A percentile compares a stretch with the other conserved stretches of the same genome.
Conservation (phyloP, 2,329 filamentous ascomycete species). For the Ceratocystis destructans region DNA sequence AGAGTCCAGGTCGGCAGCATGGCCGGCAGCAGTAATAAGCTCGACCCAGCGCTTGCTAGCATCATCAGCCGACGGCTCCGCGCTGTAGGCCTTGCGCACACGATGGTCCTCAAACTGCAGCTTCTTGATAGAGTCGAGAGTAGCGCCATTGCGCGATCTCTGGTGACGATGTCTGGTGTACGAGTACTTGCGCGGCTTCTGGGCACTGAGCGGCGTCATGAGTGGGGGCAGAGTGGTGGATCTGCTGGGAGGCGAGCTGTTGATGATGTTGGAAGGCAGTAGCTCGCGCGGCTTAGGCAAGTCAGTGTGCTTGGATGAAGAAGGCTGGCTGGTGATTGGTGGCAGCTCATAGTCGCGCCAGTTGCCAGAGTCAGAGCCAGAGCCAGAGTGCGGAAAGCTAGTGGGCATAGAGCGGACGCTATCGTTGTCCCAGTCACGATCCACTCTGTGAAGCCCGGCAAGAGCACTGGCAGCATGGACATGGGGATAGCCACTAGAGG, state of each 20-base stretch:
- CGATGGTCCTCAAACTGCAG: constrained; percentile 41
- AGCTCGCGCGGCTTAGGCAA: constrained; percentile 50
- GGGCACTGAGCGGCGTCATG: constrained; percentile 57
- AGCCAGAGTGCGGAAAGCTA: constrained; percentile 9
- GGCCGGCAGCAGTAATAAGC: constrained; percentile 71
- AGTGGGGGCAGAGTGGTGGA: constrained; percentile 79
- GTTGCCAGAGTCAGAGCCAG: background rate
- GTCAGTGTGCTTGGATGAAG: constrained; percentile 6
- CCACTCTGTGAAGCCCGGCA: constrained; percentile 12
- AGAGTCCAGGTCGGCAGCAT: constrained; percentile 70
- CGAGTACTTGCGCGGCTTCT: constrained; percentile 70
- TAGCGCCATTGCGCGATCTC: constrained; percentile 37
- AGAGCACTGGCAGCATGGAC: constrained; percentile 12
- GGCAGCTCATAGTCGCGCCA: constrained; percentile 13
- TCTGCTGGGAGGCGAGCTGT: constrained; percentile 68
- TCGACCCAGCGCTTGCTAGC: constrained; percentile 93
- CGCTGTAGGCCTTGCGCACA: constrained; percentile 70
- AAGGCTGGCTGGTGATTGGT: constrained; percentile 10
- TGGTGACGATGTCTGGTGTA: constrained; percentile 65
- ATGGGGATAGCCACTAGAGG: constrained; percentile 12
- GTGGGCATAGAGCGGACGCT: constrained; percentile 12
- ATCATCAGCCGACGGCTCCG: constrained; percentile 61
- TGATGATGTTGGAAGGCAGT: constrained; percentile 61
- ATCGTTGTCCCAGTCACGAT: constrained; percentile 12
- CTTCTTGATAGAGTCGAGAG: constrained; percentile 10